Base-by-base conservation (phyloP, 1,284 basidiomycete genomes). In the Somion occarium region DNA sequence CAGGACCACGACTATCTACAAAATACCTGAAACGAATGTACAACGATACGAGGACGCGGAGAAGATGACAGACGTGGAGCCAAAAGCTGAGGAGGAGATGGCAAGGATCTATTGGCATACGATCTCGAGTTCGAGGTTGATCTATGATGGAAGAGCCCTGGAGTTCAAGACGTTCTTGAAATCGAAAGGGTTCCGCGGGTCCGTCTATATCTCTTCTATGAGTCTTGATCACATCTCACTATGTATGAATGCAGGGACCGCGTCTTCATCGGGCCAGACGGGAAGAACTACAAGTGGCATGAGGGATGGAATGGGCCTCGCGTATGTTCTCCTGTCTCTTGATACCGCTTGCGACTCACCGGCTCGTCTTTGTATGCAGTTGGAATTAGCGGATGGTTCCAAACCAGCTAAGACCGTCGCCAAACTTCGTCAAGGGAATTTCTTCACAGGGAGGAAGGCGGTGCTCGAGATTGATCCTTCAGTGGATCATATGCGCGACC, bases 401-500 rank as follows among this genome's bases (percentile, higher is more conserved):
- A 18, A 27, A 44, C 38, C 26, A 4, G 18, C 38, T 5, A 30
- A 15, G 19, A 25, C 19, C 15, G 30, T 37, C 19, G 46, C 30
- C 25, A 11, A 22, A 41, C 38, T 38, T 19, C 44, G 30, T 25
- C 24, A 25, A 7, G 19, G 44, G 25, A 46, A 47, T 25, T 25
- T 49, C 7, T 19, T 53, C 9, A 50, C 42, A 11, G 42, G 46
- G 12, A 42, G 18, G 13, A 51, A 54, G 13, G 9, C 50, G 2
- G 13, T 18, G 7, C 45, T 55, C 2, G 43, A 49, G 9, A 42
- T 55, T 26, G 41, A 52, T 12, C 30, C 26, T 5, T 11, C 26
- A 4, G 53, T 19, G 2, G 7, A 49, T 13, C 47, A 45, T 27
- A 49, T 55, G 34, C 44, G 46, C 11, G 53, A 55, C 44, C 44